Evolutionary conservation across 441 rosid species (phyloP), one percentile per base, ranked within the genome.

Genomic region (Capsella rubella): DNA sequence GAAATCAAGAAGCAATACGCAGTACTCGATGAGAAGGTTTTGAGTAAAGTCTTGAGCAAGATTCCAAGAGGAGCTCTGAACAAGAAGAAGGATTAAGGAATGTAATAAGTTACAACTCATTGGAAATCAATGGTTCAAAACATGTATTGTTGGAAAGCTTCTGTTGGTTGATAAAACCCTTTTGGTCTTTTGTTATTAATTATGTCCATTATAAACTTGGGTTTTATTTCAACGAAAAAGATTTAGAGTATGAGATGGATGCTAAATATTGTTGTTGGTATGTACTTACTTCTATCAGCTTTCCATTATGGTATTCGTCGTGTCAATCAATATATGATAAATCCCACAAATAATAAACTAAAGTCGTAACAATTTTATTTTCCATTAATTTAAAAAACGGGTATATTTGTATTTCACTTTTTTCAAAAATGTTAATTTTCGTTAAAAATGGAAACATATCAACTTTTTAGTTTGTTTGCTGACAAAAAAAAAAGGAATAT

Each of bases 1-100:
- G 88, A 88, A 82, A 75, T 93, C 72, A 93, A 87, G 85, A 91
- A 87, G 89, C 96, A 82, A 64, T 88, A 88, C 46, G 83, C 82
- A 6, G 87, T 85, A 8, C 79, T 93, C 4, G 93, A 93, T 72
- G 89, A 83, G 8, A 93, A 89, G 81, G 64, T 63, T 27, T 64
- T 72, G 21, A 64, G 71, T 21, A 62, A 72, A 21, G 84, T 89
- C 9, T 69, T 93, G 69, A 93, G 93, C 72, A 89, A 85, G 87
- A 89, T 93, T 50, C 96, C 91, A 0, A 86, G 79, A 81, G 94
- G 97, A 12, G 76, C 86, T 34, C 75, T 86, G 81, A 90, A 87
- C 84, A 86, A 79, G 76, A 90, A 93, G 86, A 86, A 80, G 80
- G 84, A 83, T 65, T 73, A 65, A 42, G 42, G 15, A 67, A 4